phyloP scores from a whole-genome alignment of 129 eudicot genomes.

The Flaveria robusta region DNA sequence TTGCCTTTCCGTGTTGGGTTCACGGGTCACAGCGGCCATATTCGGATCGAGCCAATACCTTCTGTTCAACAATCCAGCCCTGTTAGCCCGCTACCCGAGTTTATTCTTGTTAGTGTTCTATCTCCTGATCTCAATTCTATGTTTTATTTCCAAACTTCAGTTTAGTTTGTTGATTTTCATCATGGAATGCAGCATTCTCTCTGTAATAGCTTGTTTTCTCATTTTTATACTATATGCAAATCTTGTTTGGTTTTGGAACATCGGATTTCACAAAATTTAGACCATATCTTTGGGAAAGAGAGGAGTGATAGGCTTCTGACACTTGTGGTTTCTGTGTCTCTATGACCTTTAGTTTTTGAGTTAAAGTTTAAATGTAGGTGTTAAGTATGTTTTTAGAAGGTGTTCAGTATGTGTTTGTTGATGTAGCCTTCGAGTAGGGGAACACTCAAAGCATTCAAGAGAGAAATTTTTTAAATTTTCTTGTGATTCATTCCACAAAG shows the following conservation, averaged over 20 bases:
- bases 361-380: background rate
- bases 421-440: too few species aligned
- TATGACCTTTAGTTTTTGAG: background rate
- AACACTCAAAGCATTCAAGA: too few species aligned
- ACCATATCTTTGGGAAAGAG: too few species aligned
- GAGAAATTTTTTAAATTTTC: too few species aligned
- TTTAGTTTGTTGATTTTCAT: background rate
- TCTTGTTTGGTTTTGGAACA: conserved; percentile 6
- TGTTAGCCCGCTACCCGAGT: conserved; percentile 60
- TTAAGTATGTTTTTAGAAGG: background rate
- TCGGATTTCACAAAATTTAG: background rate
- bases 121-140: background rate
- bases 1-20: conserved; percentile 84
- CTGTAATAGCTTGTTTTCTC: background rate
- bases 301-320: too few species aligned
- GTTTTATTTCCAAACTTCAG: background rate
- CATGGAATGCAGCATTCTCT: background rate
- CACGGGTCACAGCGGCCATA: conserved; percentile 93
- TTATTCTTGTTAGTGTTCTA: conserved; percentile 63
- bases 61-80: conserved; percentile 54
- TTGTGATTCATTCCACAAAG: too few species aligned
- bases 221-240: background rate
- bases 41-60: conserved; percentile 79
- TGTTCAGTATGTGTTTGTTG: too few species aligned
- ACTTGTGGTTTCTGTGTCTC: too few species aligned